phyloP scores from a whole-genome alignment of 768 basidiomycete genomes.

The Cyathus striatus region DNA sequence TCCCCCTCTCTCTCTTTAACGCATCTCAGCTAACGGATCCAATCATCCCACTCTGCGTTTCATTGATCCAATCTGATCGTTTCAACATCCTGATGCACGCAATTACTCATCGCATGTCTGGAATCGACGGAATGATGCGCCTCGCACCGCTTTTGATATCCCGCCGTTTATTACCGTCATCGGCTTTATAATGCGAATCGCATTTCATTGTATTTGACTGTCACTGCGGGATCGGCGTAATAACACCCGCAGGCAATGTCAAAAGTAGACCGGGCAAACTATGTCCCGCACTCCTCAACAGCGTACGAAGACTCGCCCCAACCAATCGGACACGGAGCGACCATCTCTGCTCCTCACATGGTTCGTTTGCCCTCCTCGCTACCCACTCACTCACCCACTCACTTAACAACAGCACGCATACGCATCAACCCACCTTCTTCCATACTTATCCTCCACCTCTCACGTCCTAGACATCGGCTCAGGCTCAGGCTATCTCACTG shows the following conservation, averaged over 20 bases:
- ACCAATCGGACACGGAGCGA: constrained; percentile 78
- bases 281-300: constrained; percentile 40
- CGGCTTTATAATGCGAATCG: too few species aligned
- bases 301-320: constrained; percentile 82
- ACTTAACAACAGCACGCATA: constrained; percentile 63
- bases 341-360: constrained; percentile 98
- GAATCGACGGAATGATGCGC: neutral
- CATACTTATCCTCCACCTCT: constrained; percentile 63
- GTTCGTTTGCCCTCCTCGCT: constrained; percentile 26
- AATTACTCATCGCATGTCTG: too few species aligned
- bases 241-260: constrained; percentile 71
- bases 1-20: neutral
- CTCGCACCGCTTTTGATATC: neutral
- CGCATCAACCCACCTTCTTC: constrained; percentile 72
- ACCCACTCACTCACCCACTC: neutral
- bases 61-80: neutral
- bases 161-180: too few species aligned
- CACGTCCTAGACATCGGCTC: constrained; percentile 87
- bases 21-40: neutral
- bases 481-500: constrained; percentile 84
- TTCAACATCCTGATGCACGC: too few species aligned
- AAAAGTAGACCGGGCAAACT: constrained; percentile 65
- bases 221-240: too few species aligned
- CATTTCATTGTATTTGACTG: too few species aligned
- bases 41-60: neutral